A percentile compares a stretch with the other conserved stretches of the same genome.
These are phyloP conservation scores for Dipteronia dyeriana DNA, from an alignment of 345 rosid genomes.

Conservation along the genomic window DNA sequence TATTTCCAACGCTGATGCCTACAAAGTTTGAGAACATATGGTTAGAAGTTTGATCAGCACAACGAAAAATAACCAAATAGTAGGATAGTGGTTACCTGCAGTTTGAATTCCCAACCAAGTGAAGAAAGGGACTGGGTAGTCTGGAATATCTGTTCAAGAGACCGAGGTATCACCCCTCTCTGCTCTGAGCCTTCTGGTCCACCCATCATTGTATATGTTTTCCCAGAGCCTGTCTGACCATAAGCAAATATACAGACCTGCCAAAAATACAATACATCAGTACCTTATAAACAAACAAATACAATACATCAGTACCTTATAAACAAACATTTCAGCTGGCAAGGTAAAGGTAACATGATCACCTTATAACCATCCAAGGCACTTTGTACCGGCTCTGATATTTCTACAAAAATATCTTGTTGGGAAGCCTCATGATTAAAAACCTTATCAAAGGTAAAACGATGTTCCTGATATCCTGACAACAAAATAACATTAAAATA, in stretches of 20 bases:
- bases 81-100: no score
- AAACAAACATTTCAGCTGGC: no score
- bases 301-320: background rate
- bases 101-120: no score
- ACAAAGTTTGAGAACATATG: no score
- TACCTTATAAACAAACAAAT: no score
- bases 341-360: background rate
- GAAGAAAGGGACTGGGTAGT: no score
- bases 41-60: no score
- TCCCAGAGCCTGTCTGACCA: constrained; percentile 98
- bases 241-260: constrained; percentile 98
- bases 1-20: no score
- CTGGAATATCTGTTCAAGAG: constrained; percentile 86
- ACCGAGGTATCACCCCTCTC: constrained; percentile 87
- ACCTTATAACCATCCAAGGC: constrained; percentile 99
- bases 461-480: constrained; percentile 63
- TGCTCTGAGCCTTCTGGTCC: constrained; percentile 64
- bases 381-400: constrained; percentile 90
- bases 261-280: constrained; percentile 14
- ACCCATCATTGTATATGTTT: no score
- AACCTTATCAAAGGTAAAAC: constrained; percentile 92
- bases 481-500: constrained; percentile 10
- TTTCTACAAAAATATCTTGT: constrained; percentile 82
- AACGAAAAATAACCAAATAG: no score
- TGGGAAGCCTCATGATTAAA: constrained; percentile 82